These are phyloP conservation scores for Incumbomyces lentus DNA, from an alignment of 2,329 filamentous ascomycete species.

Conservation along the genomic window DNA sequence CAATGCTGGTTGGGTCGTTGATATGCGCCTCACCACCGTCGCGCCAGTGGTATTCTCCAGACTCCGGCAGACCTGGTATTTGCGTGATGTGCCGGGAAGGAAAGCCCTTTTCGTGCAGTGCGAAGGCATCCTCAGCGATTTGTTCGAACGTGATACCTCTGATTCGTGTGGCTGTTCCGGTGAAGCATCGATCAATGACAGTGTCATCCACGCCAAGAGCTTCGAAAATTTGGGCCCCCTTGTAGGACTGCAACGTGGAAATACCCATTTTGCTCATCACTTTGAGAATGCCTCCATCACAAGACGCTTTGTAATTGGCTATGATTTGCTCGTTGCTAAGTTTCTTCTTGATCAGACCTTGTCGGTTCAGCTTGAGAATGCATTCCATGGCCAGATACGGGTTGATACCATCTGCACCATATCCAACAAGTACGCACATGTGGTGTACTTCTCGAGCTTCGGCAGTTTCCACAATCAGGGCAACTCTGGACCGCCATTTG, in stretches of 20 bases:
- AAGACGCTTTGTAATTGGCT: conserved; percentile 93
- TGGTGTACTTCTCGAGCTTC: conserved; percentile 96
- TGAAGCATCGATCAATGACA: conserved; percentile 90
- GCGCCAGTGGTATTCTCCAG: conserved; percentile 96
- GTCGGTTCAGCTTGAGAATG: conserved; percentile 90
- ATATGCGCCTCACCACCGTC: conserved; percentile 91
- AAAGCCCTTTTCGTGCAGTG: conserved; percentile 88
- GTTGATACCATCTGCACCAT: conserved; percentile 88
- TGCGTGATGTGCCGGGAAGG: conserved; percentile 67
- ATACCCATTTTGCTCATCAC: conserved; percentile 99
- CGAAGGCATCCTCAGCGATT: conserved; percentile 88
- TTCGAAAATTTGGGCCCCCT: conserved; percentile 96
- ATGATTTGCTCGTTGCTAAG: conserved; percentile 72
- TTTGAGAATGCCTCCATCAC: conserved; percentile 91
- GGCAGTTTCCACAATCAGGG: conserved; percentile 79
- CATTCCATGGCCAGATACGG: conserved; percentile 94
- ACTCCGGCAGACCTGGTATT: conserved; percentile 74
- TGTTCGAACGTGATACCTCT: conserved; percentile 87
- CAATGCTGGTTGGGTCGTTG: conserved; percentile 89
- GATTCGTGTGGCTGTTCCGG: conserved; percentile 86
- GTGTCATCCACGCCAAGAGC: conserved; percentile 84
- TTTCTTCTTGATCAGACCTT: conserved; percentile 86
- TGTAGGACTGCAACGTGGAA: conserved; percentile 89
- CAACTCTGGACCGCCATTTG: conserved; percentile 85
- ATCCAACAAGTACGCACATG: conserved; percentile 95